These are phyloP conservation scores for Pestalotiopsis sp. DNA, from an alignment of 2,329 filamentous ascomycete genomes.

Conservation along the genomic window DNA sequence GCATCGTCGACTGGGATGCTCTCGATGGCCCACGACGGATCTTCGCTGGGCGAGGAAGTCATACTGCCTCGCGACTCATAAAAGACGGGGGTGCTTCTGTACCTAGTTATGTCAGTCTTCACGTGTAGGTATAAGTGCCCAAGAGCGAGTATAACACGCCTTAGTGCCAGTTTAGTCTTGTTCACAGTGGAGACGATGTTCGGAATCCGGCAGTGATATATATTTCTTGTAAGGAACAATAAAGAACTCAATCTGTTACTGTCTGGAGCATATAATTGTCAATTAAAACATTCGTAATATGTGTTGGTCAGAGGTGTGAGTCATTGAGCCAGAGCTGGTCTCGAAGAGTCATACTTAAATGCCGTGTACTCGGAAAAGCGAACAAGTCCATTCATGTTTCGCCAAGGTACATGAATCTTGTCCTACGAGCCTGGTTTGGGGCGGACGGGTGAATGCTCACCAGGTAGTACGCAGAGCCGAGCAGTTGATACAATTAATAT, in stretches of 20 bases:
- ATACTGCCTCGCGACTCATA: not conserved
- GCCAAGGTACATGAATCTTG: not conserved
- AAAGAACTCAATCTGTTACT: too few relatives aligned
- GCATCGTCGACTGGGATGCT: slow-evolving; percentile 24
- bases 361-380: not conserved
- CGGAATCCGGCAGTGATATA: not conserved
- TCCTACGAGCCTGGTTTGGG: not conserved
- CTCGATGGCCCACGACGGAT: slow-evolving; percentile 23
- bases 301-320: not conserved
- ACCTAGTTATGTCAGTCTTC: not conserved
- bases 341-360: not conserved
- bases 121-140: not conserved
- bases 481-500: too few relatives aligned
- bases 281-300: not conserved
- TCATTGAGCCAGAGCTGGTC: not conserved
- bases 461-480: too few relatives aligned
- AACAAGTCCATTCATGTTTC: not conserved
- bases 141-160: not conserved
- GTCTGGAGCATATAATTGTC: not conserved
- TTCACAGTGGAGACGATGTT: not conserved
- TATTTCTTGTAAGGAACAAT: not conserved
- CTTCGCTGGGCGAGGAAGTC: not conserved
- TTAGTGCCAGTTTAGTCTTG: not conserved
- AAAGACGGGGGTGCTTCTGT: not conserved
- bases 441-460: not conserved